phyloP scores from a whole-genome alignment of 306 rosid species.

The Cercis canadensis region DNA sequence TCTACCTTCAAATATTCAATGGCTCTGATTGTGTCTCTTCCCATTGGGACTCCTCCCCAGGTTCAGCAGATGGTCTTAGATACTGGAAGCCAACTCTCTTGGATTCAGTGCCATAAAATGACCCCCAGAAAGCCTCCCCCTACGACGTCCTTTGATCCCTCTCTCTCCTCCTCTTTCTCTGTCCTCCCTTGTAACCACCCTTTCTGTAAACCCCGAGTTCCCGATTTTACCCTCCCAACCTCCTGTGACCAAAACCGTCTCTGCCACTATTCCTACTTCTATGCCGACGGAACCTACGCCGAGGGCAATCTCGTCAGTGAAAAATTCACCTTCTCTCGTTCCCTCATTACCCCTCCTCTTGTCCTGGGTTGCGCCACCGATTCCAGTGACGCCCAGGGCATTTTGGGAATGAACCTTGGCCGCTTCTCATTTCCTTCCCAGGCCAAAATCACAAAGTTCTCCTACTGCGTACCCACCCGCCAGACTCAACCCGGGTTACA shows the following conservation, averaged over 20 bases:
- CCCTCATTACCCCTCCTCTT: constrained; percentile 75
- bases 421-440: constrained; percentile 78
- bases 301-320: constrained; percentile 96
- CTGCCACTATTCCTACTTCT: constrained; percentile 94
- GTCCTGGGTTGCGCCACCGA: constrained; percentile 77
- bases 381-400: constrained; percentile 68
- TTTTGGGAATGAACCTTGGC: constrained; percentile 88
- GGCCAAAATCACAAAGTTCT: constrained; percentile 69
- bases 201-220: constrained; percentile 80
- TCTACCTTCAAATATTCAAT: constrained; percentile 66
- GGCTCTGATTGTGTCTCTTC: constrained; percentile 77
- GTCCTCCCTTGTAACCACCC: constrained; percentile 78
- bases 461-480: constrained; percentile 73
- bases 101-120: constrained; percentile 79
- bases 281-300: constrained; percentile 87
- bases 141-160: constrained; percentile 66
- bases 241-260: constrained; percentile 85
- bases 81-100: constrained; percentile 96
- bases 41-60: constrained; percentile 95
- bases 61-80: constrained; percentile 78
- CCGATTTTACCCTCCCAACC: constrained; percentile 90
- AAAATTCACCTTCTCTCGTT: constrained; percentile 58
- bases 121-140: constrained; percentile 44
- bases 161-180: constrained; percentile 86
- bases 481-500: constrained; percentile 29